Base-by-base conservation (phyloP, 305 asterid species). In the Andrographis paniculata region DNA sequence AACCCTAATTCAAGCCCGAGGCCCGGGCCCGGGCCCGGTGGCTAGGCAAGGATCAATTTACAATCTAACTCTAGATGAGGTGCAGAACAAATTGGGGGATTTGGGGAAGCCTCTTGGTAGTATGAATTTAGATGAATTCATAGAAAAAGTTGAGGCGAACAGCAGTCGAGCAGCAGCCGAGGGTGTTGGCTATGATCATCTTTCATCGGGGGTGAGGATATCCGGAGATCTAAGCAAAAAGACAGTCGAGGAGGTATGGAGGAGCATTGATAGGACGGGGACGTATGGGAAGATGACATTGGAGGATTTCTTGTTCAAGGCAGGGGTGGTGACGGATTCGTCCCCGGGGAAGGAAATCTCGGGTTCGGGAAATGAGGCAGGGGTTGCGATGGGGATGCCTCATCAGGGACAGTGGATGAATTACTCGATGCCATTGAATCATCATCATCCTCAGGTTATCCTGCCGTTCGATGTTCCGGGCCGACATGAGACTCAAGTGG, bases 41-140 rank as follows among this genome's bases (percentile, higher is more conserved):
- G 57, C 63, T 36, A 59, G 89, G 39, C 75, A 81, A 60, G 95
- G 97, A 10, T 84, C 97, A 20, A 30, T 88, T 35, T 88, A 88
- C 63, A 72, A 54, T 62, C 94, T 88, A 67, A 88, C 97, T 59
- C 87, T 88, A 40, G 95, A 82, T 67, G 95, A 88, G 69, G 84
- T 88, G 51, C 87, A 82, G 57, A 72, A 45, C 63, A 95, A 88
- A 46, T 82, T 88, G 52, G 89, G 94, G 37, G 88, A 84, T 79
- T 67, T 80, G 59, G 94, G 87, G 40, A 88, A 88, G 56, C 94
- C 95, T 22, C 63, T 88, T 2, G 72, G 65, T 47, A 81, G 87
- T 58, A 88, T 88, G 97, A 88, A 88, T 75, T 82, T 88, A 60
- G 93, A 88, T 63, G 97, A 88, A 65, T 92, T 88, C 54, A 68